Evolutionary conservation across 495 filamentous ascomycete species (phyloP).

Genomic region (Acidiella bohemica): DNA sequence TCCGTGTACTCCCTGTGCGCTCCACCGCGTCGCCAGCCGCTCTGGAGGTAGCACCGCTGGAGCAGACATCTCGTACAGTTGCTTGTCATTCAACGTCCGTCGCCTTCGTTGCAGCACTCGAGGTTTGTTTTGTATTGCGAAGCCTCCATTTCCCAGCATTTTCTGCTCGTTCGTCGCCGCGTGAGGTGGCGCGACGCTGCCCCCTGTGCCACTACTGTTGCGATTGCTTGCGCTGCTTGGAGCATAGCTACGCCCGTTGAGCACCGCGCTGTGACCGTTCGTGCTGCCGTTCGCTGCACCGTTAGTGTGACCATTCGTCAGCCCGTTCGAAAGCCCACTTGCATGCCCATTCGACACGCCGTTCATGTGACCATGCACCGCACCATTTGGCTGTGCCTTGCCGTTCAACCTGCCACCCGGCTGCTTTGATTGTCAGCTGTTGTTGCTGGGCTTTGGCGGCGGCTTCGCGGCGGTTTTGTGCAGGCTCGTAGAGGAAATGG

Average conservation of each 20-base stretch:
- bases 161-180: neutral
- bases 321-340: neutral
- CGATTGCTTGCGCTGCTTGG: neutral
- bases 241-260: neutral
- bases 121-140: no score
- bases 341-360: constrained; percentile 3
- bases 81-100: neutral
- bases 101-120: constrained; percentile 1
- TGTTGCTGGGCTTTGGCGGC: constrained; percentile 3
- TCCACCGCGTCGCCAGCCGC: constrained; percentile 9
- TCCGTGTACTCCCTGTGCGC: constrained; percentile 2
- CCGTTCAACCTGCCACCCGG: constrained; percentile 16
- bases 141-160: neutral
- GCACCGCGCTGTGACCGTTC: no score
- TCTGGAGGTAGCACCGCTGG: neutral
- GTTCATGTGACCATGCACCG: neutral
- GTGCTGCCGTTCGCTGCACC: neutral
- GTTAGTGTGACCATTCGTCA: neutral
- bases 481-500: constrained; percentile 1
- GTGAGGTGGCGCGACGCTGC: neutral
- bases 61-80: constrained; percentile 2
- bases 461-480: neutral
- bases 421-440: constrained; percentile 16
- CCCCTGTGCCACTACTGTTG: constrained; percentile 6
- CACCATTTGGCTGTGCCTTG: neutral